A percentile compares a stretch with the other conserved stretches of the same genome.
Evolutionary conservation across 139 green algal species (phyloP).

Genomic region (Chlorella sp.): DNA sequence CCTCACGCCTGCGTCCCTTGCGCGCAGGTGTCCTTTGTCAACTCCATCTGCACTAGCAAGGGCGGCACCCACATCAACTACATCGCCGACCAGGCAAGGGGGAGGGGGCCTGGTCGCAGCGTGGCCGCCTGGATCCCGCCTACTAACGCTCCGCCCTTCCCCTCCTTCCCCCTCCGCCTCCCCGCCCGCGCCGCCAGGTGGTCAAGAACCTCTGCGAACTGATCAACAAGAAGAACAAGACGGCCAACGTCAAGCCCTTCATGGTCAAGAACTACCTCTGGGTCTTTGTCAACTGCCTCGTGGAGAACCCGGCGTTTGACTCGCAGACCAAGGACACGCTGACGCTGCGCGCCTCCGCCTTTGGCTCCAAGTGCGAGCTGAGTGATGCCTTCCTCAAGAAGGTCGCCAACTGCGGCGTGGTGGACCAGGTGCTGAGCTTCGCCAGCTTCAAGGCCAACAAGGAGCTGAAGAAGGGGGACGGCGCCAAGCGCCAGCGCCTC

Average conservation of each 20-base stretch:
- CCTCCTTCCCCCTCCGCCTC: background rate
- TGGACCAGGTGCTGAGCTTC: conserved; percentile 89
- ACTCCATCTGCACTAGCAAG: conserved; percentile 96
- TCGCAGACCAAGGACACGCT: conserved; percentile 99
- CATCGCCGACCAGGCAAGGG: conserved; percentile 88
- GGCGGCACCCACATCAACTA: conserved; percentile 97
- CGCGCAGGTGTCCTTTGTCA: conserved; percentile 99
- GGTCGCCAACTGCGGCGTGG: conserved; percentile 73
- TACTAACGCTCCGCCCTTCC: background rate
- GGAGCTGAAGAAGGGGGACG: conserved; percentile 97
- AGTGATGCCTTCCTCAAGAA: conserved; percentile 90
- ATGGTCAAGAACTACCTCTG: conserved; percentile 99
- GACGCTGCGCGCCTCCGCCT: conserved; percentile 81
- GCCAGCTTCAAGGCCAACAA: conserved; percentile 94
- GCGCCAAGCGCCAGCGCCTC: conserved; percentile 83
- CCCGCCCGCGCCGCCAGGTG: background rate
- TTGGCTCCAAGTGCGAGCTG: conserved; percentile 96
- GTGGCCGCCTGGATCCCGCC: background rate
- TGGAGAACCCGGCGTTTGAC: conserved; percentile 99
- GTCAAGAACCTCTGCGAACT: conserved; percentile 73
- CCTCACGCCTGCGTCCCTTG: background rate
- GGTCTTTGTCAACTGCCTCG: conserved; percentile 96
- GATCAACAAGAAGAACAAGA: conserved; percentile 97
- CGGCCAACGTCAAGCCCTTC: conserved; percentile 79
- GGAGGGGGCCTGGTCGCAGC: conserved; percentile 56